Percentiles rank a stretch among this genome's conserved stretches.
Conservation (phyloP, 352 stramenopile species). For the Phytophthora cactorum region DNA sequence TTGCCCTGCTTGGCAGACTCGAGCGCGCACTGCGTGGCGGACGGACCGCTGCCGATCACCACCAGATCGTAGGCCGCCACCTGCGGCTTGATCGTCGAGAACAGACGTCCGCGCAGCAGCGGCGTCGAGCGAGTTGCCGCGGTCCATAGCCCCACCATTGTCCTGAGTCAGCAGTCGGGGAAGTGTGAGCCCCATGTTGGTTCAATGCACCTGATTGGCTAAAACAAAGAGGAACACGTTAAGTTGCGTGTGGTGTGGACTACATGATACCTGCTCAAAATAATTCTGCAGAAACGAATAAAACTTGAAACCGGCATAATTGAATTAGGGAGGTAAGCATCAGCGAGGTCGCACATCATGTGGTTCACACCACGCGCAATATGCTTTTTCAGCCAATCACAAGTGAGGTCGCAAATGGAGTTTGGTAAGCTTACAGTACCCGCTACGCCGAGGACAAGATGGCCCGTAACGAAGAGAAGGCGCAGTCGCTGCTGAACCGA, state of each 20-base stretch:
- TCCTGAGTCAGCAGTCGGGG: background rate
- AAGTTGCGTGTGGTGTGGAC: slow-evolving; percentile 15
- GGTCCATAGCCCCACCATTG: slow-evolving; percentile 31
- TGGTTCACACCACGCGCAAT: too few relatives aligned
- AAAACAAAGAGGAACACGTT: background rate
- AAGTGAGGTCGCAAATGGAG: too few relatives aligned
- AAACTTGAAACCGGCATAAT: too few relatives aligned
- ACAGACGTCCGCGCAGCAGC: slow-evolving; percentile 8
- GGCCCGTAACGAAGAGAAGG: slow-evolving; percentile 98
- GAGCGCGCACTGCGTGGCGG: slow-evolving; percentile 86
- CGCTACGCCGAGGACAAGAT: slow-evolving; percentile 56
- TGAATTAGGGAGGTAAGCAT: too few relatives aligned
- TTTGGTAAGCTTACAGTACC: too few relatives aligned
- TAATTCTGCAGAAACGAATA: too few relatives aligned
- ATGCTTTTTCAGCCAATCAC: too few relatives aligned
- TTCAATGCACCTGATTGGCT: slow-evolving; percentile 17
- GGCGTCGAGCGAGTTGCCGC: slow-evolving; percentile 5
- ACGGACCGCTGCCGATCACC: slow-evolving; percentile 87
- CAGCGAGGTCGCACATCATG: too few relatives aligned
- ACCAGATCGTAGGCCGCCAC: slow-evolving; percentile 83
- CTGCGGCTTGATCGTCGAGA: slow-evolving; percentile 42
- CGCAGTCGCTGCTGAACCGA: slow-evolving; percentile 98
- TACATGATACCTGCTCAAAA: background rate
- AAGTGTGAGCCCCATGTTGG: slow-evolving; percentile 19
- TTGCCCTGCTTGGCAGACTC: slow-evolving; percentile 87